Conservation (phyloP, 495 filamentous ascomycete genomes). For the Penicillium odoratum region DNA sequence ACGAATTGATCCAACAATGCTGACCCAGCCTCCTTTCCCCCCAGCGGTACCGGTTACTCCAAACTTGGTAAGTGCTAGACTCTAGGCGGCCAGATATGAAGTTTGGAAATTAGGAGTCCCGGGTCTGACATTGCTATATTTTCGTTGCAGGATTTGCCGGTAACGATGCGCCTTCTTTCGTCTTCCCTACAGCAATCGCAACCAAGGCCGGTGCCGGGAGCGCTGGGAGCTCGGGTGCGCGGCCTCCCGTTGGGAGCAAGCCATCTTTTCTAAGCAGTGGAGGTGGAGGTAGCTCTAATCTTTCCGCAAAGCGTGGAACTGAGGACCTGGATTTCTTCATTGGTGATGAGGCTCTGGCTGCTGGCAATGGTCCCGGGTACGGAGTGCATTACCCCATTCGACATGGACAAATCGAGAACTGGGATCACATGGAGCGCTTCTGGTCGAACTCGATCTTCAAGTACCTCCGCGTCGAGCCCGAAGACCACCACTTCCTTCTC, state of each 20-base stretch:
- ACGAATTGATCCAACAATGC: conserved; percentile 20
- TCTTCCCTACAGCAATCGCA: conserved; percentile 97
- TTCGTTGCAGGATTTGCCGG: conserved; percentile 81
- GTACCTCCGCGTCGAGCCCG: conserved; percentile 94
- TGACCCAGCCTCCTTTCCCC: conserved; percentile 23
- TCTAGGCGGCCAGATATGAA: conserved; percentile 7
- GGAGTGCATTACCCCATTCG: conserved; percentile 95
- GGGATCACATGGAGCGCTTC: conserved; percentile 99
- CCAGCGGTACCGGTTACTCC: conserved; percentile 96
- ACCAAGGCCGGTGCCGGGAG: conserved; percentile 78
- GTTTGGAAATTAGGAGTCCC: not conserved
- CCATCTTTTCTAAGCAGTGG: conserved; percentile 93
- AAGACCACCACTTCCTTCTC: conserved; percentile 97
- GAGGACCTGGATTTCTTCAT: conserved; percentile 99
- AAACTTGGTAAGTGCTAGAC: conserved; percentile 75
- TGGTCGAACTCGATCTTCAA: conserved; percentile 99
- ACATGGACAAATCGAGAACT: conserved; percentile 97
- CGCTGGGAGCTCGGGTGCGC: conserved; percentile 72
- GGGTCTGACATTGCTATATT: conserved; percentile 10
- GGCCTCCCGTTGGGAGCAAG: conserved; percentile 89
- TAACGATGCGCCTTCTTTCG: conserved; percentile 98
- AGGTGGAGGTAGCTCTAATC: conserved; percentile 74
- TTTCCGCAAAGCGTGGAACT: conserved; percentile 90
- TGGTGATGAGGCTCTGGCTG: conserved; percentile 89
- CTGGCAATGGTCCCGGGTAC: conserved; percentile 85